Conservation (phyloP, 306 rosid species). For the Sophora flavescens region DNA sequence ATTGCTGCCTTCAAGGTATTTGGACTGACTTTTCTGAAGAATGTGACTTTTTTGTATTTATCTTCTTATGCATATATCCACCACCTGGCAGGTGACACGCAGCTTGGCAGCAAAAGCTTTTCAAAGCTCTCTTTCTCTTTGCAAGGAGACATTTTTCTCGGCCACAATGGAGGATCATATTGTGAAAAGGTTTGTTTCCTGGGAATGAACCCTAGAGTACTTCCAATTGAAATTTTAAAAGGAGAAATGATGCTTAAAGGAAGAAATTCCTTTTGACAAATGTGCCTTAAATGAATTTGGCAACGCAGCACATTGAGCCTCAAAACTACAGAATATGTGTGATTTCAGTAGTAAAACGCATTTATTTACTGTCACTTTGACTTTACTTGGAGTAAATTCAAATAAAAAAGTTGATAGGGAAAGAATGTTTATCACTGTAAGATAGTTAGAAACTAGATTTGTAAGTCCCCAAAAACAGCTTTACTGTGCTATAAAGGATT, state of each 20-base stretch:
- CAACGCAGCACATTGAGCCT: background rate
- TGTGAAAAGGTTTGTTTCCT: slow-evolving; percentile 69
- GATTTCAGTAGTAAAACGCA: background rate
- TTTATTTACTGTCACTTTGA: background rate
- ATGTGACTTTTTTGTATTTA: slow-evolving; percentile 31
- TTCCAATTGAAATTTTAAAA: slow-evolving; percentile 29
- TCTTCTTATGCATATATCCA: slow-evolving; percentile 36
- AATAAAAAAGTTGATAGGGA: background rate
- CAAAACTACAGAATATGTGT: background rate
- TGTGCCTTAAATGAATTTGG: background rate
- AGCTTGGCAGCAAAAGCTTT: slow-evolving; percentile 94
- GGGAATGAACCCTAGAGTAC: slow-evolving; percentile 10
- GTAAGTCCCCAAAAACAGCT: background rate
- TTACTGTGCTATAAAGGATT: background rate
- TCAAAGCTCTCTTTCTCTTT: slow-evolving; percentile 82
- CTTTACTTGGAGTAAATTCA: slow-evolving; percentile 18
- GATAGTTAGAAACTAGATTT: background rate
- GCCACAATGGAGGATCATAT: slow-evolving; percentile 73
- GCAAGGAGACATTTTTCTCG: slow-evolving; percentile 93
- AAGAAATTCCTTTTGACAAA: slow-evolving; percentile 9
- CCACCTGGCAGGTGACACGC: slow-evolving; percentile 69
- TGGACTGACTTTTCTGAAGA: slow-evolving; percentile 36
- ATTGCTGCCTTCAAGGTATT: slow-evolving; percentile 89
- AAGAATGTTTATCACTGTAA: background rate
- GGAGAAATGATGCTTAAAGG: slow-evolving; percentile 27